Percentiles rank a stretch among this genome's conserved stretches.
Conservation (phyloP, 345 rosid genomes). For the Citrus mangshanensis region DNA sequence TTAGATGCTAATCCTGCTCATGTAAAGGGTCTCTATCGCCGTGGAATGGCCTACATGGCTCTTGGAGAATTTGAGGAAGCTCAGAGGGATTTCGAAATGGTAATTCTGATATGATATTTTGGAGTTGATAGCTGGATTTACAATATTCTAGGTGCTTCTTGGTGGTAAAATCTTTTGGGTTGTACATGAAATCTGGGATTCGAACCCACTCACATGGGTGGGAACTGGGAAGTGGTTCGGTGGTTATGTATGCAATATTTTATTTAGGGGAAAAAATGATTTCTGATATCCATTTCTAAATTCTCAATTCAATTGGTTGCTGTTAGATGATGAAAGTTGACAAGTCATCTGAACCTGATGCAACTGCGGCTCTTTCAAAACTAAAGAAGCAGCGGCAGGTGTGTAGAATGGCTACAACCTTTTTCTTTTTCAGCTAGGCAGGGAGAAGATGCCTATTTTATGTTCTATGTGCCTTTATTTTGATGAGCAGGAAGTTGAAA, state of each 20-base stretch:
- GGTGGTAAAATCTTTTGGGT: neutral
- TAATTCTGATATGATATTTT: constrained; percentile 17
- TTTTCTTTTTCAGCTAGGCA: neutral
- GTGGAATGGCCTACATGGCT: constrained; percentile 92
- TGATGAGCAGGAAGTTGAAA: constrained; percentile 63
- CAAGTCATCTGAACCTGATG: constrained; percentile 61
- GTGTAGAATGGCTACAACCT: constrained; percentile 3
- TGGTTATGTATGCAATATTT: neutral
- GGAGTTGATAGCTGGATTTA: neutral
- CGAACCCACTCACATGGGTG: neutral
- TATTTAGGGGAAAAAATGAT: neutral
- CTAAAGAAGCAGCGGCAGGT: constrained; percentile 85
- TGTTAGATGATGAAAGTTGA: constrained; percentile 56
- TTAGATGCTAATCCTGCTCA: constrained; percentile 83
- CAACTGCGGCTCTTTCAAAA: constrained; percentile 68
- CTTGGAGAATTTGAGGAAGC: constrained; percentile 89
- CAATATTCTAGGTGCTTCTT: neutral
- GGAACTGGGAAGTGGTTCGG: neutral
- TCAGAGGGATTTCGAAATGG: constrained; percentile 62
- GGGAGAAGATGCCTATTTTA: neutral
- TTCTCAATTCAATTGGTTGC: constrained; percentile 6
- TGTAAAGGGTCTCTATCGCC: constrained; percentile 81
- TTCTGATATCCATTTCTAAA: constrained; percentile 1
- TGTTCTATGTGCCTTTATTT: neutral
- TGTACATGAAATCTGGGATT: neutral